These are phyloP conservation scores for Penicillium corylophilum DNA, from an alignment of 2,329 filamentous ascomycete genomes.

Conservation along the genomic window DNA sequence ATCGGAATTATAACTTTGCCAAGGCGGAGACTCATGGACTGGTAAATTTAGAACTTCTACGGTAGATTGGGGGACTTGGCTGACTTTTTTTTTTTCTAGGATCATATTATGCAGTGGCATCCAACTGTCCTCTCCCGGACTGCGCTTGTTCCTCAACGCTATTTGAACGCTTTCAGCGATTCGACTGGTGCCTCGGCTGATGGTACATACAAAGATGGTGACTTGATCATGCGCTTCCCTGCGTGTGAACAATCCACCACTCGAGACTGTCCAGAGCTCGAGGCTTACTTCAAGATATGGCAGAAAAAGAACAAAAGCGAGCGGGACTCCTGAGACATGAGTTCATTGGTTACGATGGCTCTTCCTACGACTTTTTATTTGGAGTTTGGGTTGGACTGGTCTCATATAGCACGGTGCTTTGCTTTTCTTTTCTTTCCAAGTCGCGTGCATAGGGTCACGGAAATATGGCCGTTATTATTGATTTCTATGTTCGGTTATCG, in stretches of 20 bases:
- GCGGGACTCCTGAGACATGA: conserved; percentile 3
- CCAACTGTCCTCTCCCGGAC: conserved; percentile 89
- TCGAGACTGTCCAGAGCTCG: conserved; percentile 70
- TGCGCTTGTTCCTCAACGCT: conserved; percentile 81
- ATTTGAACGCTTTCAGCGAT: conserved; percentile 74
- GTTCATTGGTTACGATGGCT: background rate
- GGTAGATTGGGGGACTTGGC: conserved; percentile 5
- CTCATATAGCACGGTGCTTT: conserved; percentile 15
- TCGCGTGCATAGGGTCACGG: conserved; percentile 13
- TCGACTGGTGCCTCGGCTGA: conserved; percentile 45
- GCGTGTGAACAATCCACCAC: conserved; percentile 60
- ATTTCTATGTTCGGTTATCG: conserved; percentile 16
- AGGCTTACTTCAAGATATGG: conserved; percentile 51
- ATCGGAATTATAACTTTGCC: conserved; percentile 92
- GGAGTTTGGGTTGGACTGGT: conserved; percentile 11
- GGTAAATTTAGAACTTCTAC: conserved; percentile 63
- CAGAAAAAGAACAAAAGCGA: conserved; percentile 31
- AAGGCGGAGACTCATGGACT: conserved; percentile 90
- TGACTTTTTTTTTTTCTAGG: conserved; percentile 51
- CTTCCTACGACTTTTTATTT: background rate
- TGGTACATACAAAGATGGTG: conserved; percentile 73
- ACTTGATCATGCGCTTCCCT: conserved; percentile 77
- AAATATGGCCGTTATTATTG: conserved; percentile 17
- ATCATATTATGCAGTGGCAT: conserved; percentile 93
- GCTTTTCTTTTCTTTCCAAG: background rate